A percentile compares a stretch with the other conserved stretches of the same genome.
These are phyloP conservation scores for Carex pumila DNA, from an alignment of 176 grass and related monocot species.

Conservation along the genomic window DNA sequence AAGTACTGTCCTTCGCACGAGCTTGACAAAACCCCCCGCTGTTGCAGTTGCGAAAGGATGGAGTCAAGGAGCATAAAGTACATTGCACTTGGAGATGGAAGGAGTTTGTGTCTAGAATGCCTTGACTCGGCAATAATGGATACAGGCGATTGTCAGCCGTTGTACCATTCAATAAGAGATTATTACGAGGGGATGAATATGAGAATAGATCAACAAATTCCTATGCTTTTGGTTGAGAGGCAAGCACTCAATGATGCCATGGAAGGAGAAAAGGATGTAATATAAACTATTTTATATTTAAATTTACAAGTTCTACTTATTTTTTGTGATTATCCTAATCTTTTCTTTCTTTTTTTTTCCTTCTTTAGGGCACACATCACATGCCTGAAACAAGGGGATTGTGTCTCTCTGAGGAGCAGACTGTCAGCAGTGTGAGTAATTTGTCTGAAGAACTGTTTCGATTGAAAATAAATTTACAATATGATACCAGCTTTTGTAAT, in stretches of 20 bases:
- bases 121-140: slow-evolving; percentile 84
- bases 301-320: neutral
- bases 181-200: slow-evolving; percentile 98
- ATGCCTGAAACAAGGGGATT: slow-evolving; percentile 94
- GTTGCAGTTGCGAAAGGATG: slow-evolving; percentile 90
- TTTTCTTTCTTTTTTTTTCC: neutral
- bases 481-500: neutral
- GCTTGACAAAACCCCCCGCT: slow-evolving; percentile 54
- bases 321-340: neutral
- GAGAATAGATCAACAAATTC: slow-evolving; percentile 96
- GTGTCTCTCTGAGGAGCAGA: slow-evolving; percentile 92
- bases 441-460: slow-evolving; percentile 4
- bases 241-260: slow-evolving; percentile 97
- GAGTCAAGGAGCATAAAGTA: slow-evolving; percentile 78
- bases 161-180: slow-evolving; percentile 88
- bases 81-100: slow-evolving; percentile 68
- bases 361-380: slow-evolving; percentile 67
- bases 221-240: slow-evolving; percentile 92
- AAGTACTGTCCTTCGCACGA: slow-evolving; percentile 88
- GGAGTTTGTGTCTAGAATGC: slow-evolving; percentile 83
- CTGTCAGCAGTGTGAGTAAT: slow-evolving; percentile 71
- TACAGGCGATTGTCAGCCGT: slow-evolving; percentile 75
- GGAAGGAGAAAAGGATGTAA: slow-evolving; percentile 90
- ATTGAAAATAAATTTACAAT: neutral
- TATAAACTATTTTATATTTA: neutral